These are phyloP conservation scores for Penicillium sp. DNA, from an alignment of 2,329 filamentous ascomycete species.

Conservation along the genomic window DNA sequence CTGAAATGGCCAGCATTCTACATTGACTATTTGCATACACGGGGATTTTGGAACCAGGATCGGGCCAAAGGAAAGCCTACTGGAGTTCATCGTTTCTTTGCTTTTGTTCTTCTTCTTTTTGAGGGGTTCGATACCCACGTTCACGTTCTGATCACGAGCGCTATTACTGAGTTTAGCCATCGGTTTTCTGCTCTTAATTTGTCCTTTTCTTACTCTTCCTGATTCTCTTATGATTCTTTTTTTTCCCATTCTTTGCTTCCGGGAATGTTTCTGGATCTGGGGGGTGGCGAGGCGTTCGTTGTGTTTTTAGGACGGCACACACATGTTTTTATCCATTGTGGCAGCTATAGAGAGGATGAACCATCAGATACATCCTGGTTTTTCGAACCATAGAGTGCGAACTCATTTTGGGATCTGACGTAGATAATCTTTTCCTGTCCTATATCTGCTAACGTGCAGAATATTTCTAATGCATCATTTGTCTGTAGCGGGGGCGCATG, in stretches of 20 bases:
- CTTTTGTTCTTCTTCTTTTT: constrained; percentile 9
- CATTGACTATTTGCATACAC: background rate
- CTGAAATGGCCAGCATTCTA: background rate
- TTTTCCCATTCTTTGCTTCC: background rate
- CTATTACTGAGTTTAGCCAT: constrained; percentile 26
- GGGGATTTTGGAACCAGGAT: background rate
- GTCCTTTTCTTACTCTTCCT: background rate
- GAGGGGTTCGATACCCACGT: constrained; percentile 11
- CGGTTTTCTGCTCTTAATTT: background rate
- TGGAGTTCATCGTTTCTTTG: constrained; percentile 13
- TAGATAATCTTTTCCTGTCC: background rate
- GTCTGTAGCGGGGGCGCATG: constrained; percentile 1
- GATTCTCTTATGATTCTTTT: background rate
- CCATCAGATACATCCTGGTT: background rate
- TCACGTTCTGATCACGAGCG: constrained; percentile 20
- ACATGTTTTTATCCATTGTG: background rate
- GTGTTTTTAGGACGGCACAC: constrained; percentile 2
- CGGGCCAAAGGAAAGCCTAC: background rate
- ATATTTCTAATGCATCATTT: background rate
- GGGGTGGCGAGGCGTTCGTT: background rate
- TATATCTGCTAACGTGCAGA: background rate
- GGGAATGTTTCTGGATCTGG: constrained; percentile 1
- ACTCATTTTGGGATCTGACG: background rate
- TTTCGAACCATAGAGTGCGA: background rate
- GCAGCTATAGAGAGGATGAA: constrained; percentile 17